Evolutionary conservation across 257 asterid genomes (phyloP).

Genomic region (Cynanchum wilfordii): DNA sequence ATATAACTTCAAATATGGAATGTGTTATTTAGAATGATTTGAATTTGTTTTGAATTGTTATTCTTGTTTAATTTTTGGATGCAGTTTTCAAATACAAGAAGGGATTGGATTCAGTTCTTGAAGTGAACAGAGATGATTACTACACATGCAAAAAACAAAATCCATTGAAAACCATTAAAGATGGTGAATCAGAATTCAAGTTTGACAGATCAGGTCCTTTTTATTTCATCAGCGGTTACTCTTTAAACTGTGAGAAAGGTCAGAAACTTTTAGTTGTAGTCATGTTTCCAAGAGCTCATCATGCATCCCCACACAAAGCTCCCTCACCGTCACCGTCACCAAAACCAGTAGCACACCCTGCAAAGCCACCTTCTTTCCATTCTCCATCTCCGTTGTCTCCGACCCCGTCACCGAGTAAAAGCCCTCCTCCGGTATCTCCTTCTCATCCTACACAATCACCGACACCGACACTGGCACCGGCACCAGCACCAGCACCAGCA

Average conservation of each 20-base stretch:
- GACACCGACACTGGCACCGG: neutral
- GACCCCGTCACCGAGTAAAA: neutral
- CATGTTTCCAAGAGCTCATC: conserved; percentile 29
- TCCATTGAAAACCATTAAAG: conserved; percentile 35
- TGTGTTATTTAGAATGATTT: no score
- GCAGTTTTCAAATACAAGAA: conserved; percentile 50
- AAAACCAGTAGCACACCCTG: neutral
- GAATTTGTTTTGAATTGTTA: neutral
- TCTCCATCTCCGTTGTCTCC: conserved; percentile 21
- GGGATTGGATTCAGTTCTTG: conserved; percentile 51
- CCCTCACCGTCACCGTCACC: neutral
- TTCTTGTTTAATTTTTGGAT: neutral
- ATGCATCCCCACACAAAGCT: neutral
- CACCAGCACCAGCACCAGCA: neutral
- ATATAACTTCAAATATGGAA: no score
- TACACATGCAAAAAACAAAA: conserved; percentile 34
- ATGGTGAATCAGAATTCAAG: conserved; percentile 39
- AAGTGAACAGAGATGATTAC: conserved; percentile 45
- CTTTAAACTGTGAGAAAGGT: conserved; percentile 43
- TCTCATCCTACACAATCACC: neutral
- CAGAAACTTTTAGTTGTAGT: conserved; percentile 51
- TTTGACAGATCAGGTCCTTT: conserved; percentile 52
- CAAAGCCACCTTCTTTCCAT: conserved; percentile 7
- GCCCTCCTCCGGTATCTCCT: neutral
- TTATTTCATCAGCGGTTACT: conserved; percentile 53